A percentile compares a stretch with the other conserved stretches of the same genome.
Evolutionary conservation across 495 filamentous ascomycete genomes (phyloP).

Genomic region (Trichoderma parareesei): DNA sequence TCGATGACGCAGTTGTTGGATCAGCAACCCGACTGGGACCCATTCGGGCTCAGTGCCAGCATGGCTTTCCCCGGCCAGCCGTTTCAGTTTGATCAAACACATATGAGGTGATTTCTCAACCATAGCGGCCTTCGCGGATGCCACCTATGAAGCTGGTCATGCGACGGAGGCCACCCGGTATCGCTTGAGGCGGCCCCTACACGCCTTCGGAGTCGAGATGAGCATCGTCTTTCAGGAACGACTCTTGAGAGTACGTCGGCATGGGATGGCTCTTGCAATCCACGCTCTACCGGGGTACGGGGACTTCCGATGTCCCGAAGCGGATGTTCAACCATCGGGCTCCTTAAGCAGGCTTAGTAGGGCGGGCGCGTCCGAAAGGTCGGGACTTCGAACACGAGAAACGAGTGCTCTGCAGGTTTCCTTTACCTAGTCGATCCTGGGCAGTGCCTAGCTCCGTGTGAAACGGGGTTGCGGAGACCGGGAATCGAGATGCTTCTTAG

Average conservation of each 20-base stretch:
- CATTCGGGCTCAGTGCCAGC: conserved; percentile 81
- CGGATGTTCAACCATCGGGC: neutral
- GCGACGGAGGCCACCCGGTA: neutral
- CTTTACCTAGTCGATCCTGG: neutral
- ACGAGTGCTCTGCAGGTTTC: neutral
- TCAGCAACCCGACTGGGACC: conserved; percentile 71
- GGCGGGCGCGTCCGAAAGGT: neutral
- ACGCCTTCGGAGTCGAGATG: neutral
- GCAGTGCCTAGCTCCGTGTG: neutral
- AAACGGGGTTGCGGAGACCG: neutral
- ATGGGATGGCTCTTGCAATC: neutral
- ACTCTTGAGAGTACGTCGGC: neutral
- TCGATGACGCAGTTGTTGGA: conserved; percentile 67
- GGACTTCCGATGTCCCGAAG: neutral
- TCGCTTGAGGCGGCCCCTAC: neutral
- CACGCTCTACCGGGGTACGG: neutral
- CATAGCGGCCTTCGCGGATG: neutral
- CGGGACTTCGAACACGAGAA: neutral
- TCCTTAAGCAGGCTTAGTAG: neutral
- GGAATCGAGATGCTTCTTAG: neutral
- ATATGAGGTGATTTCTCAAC: neutral
- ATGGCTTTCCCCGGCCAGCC: conserved; percentile 84
- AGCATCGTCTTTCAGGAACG: neutral
- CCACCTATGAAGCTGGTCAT: neutral
- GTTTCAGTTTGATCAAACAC: conserved; percentile 62